phyloP scores from a whole-genome alignment of 371 early-diverging fungal species.

The Phascolomyces articulosus region DNA sequence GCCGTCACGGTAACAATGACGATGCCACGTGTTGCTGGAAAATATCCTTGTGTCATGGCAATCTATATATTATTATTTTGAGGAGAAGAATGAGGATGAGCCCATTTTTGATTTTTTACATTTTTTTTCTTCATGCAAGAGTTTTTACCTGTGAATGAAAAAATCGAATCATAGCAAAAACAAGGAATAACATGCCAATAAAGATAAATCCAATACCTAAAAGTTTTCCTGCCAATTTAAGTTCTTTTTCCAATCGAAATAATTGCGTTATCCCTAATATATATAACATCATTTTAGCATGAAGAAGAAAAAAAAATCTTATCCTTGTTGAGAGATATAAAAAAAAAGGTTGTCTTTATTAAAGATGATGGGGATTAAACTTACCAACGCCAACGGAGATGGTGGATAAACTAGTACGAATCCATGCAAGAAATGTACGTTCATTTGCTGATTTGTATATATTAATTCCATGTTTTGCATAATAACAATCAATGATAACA shows the following conservation, averaged over 20 bases:
- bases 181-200: background rate
- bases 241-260: background rate
- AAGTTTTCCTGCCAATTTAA: background rate
- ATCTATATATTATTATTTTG: background rate
- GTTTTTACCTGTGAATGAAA: background rate
- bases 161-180: background rate
- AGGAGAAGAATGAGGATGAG: background rate
- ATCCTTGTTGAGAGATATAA: background rate
- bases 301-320: background rate
- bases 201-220: background rate
- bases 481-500: background rate
- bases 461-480: background rate
- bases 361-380: background rate
- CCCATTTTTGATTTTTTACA: background rate
- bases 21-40: slow-evolving; percentile 3
- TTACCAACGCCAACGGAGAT: slow-evolving; percentile 4
- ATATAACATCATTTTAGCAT: background rate
- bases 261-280: slow-evolving; percentile 5
- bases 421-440: slow-evolving; percentile 7
- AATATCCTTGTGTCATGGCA: slow-evolving; percentile 7
- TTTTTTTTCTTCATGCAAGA: too few relatives aligned
- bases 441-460: background rate
- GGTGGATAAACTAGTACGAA: slow-evolving; percentile 2
- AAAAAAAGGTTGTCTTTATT: background rate
- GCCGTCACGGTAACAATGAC: background rate